Base-by-base conservation (phyloP, 768 basidiomycete genomes). In the Podaxis sp. region DNA sequence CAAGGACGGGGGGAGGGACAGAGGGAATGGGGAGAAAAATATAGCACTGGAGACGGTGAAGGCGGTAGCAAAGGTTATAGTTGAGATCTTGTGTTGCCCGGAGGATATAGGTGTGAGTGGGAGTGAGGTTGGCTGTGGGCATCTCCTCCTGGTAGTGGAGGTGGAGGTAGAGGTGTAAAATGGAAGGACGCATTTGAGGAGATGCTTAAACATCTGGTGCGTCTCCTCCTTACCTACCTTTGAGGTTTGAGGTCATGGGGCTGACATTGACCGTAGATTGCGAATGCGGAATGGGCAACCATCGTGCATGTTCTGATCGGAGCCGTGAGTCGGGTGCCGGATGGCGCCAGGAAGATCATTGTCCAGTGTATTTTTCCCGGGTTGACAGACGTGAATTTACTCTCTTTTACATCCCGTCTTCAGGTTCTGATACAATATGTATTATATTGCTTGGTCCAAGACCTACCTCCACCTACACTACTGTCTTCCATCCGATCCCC, bases 401-500 rank as follows among this genome's bases (percentile, higher is more conserved):
- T 11, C 64, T 71, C 48, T 67, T 67, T 51, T 70, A 75, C 40
- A 68, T 73, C 4, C 67, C 64, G 46, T 68, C 69, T 36, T 62
- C 10, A 15, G 46, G 33, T 10, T 22, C 46, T 50, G 24, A 66
- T 60, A n/a, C 10, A 38, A 48, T 44, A 10, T 24, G 17, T 24
- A 17, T 63, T 28, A 28, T 28, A 88, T 88, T 84, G 82, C 69
- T 69, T 90, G 7, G 75, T 82, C 24, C 73, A 79, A 57, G 79
- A 83, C 56, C 83, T 87, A 5, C 86, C 86, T 1, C 74, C 81
- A 15, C 68, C 75, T 60, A 84, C 85, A 3, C 81, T 71, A 49
- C 69, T 74, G 2, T 71, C 44, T 17, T 49, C 57, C 24, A 50
- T 28, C 30, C 48, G 20, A 4, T 15, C 55, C 15, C 24, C 22